Evolutionary conservation across 768 basidiomycete species (phyloP).

Genomic region (Russula dissimulans): DNA sequence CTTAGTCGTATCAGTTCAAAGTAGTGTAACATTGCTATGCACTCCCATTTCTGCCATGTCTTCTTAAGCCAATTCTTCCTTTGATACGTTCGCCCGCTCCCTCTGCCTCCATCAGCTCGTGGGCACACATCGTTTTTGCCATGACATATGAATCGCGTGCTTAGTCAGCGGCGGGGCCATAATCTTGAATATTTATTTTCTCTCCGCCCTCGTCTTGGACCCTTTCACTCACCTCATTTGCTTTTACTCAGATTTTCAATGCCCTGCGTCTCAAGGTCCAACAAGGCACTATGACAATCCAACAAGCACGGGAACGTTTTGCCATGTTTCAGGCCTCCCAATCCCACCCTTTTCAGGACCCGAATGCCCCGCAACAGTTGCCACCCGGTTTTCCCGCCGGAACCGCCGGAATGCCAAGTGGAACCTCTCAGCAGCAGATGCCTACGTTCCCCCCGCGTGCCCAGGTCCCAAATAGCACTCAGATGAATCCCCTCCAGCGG

Average conservation of each 20-base stretch:
- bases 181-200: background rate
- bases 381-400: background rate
- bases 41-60: background rate
- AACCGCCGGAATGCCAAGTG: background rate
- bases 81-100: background rate
- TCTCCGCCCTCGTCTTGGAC: background rate
- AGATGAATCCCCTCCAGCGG: constrained; percentile 2
- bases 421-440: constrained; percentile 5
- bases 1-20: background rate
- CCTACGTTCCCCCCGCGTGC: constrained; percentile 1
- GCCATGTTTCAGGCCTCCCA: background rate
- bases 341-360: constrained; percentile 1
- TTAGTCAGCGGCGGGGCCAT: constrained; percentile 9
- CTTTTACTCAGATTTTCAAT: background rate
- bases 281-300: constrained; percentile 1
- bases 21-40: background rate
- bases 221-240: background rate
- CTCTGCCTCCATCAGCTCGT: constrained; percentile 10
- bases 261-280: background rate
- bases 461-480: background rate
- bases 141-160: constrained; percentile 14
- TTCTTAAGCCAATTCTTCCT: background rate
- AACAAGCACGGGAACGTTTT: constrained; percentile 9
- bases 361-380: constrained; percentile 1
- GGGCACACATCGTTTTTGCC: constrained; percentile 9